Conservation (phyloP, 176 grass and related monocot genomes). For the Carex littledalei region DNA sequence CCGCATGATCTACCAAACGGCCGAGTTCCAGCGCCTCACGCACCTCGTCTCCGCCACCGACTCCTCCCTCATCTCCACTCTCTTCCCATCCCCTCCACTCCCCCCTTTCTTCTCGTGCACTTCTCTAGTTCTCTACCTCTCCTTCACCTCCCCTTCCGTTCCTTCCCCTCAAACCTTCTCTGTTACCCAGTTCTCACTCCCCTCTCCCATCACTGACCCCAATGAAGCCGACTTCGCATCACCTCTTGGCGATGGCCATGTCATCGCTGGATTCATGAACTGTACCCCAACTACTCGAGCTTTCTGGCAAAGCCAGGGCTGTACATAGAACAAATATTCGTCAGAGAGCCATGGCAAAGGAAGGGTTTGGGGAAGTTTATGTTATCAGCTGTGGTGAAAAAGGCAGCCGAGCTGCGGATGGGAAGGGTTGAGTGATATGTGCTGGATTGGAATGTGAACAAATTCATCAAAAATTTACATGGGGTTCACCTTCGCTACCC, state of each 20-base stretch:
- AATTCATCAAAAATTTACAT: too few relatives aligned
- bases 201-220: conserved; percentile 31
- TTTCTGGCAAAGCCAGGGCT: conserved; percentile 64
- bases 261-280: conserved; percentile 51
- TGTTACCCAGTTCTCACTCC: conserved; percentile 36
- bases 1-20: conserved; percentile 78
- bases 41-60: conserved; percentile 77
- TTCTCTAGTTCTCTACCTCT: conserved; percentile 55
- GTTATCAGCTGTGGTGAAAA: conserved; percentile 62
- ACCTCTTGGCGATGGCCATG: conserved; percentile 24
- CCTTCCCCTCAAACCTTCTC: conserved; percentile 9
- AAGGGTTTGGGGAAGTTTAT: conserved; percentile 69
- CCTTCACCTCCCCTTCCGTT: conserved; percentile 9
- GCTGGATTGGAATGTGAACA: conserved; percentile 70
- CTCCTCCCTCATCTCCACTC: conserved; percentile 35
- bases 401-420: conserved; percentile 68
- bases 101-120: conserved; percentile 59
- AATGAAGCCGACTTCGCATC: conserved; percentile 43
- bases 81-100: conserved; percentile 41
- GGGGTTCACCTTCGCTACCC: too few relatives aligned
- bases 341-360: conserved; percentile 68
- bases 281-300: conserved; percentile 67
- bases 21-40: conserved; percentile 79
- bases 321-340: conserved; percentile 53
- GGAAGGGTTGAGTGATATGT: conserved; percentile 78